These are phyloP conservation scores for Scheffersomyces illinoinensis DNA, from an alignment of 1,139 yeast genomes.

Conservation along the genomic window DNA sequence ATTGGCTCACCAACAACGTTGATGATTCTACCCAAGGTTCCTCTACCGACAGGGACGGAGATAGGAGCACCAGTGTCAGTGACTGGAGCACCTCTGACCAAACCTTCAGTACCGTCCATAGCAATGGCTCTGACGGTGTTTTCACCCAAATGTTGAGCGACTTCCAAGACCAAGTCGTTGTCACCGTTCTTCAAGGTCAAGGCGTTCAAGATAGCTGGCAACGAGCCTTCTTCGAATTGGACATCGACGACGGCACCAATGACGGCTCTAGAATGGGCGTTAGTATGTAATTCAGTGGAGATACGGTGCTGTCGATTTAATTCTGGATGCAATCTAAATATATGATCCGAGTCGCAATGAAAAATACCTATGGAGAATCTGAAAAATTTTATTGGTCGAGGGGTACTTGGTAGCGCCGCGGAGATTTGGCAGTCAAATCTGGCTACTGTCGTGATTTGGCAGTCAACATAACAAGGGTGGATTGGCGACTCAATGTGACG, in stretches of 20 bases:
- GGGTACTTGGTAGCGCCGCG: not conserved
- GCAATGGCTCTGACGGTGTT: slow-evolving; percentile 99
- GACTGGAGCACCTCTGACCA: slow-evolving; percentile 94
- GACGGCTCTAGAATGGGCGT: slow-evolving; percentile 68
- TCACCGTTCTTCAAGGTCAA: slow-evolving; percentile 78
- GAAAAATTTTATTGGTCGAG: slow-evolving; percentile 35
- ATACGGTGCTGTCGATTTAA: not conserved
- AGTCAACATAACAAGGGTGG: not conserved
- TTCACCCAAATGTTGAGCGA: slow-evolving; percentile 99
- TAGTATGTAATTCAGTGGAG: slow-evolving; percentile 18
- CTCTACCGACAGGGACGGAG: slow-evolving; percentile 98
- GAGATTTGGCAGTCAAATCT: not conserved
- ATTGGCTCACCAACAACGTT: slow-evolving; percentile 99
- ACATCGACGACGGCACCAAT: slow-evolving; percentile 99
- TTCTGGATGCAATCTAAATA: not conserved
- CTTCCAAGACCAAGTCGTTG: slow-evolving; percentile 85
- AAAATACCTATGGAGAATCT: slow-evolving; percentile 4
- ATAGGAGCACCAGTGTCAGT: slow-evolving; percentile 97
- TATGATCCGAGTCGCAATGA: not conserved
- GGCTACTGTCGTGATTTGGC: not conserved
- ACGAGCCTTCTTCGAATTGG: slow-evolving; percentile 95
- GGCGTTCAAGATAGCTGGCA: slow-evolving; percentile 97
- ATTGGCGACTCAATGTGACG: not conserved
- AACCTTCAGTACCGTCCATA: slow-evolving; percentile 99
- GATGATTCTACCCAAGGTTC: slow-evolving; percentile 97